Conservation (phyloP, 1,284 basidiomycete genomes). For the Moesziomyces globuligerus region DNA sequence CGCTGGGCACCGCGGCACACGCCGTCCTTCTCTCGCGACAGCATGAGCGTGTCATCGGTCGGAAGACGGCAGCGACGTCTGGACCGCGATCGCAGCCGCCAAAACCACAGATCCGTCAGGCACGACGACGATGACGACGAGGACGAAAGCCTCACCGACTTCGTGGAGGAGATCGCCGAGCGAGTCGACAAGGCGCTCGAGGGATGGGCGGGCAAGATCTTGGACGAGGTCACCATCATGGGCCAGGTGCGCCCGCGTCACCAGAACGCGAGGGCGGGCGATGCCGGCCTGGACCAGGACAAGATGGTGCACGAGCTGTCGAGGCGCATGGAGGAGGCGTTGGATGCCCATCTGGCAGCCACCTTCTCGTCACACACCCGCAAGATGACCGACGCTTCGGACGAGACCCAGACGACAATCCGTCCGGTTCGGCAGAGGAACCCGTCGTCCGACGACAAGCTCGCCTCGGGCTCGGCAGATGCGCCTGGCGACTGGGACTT, state of each 20-base stretch:
- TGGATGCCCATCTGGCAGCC: conserved; percentile 21
- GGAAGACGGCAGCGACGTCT: conserved; percentile 20
- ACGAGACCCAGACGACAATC: conserved; percentile 49
- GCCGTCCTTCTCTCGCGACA: conserved; percentile 9
- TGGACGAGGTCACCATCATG: conserved; percentile 63
- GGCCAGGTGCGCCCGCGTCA: conserved; percentile 55
- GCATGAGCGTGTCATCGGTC: conserved; percentile 18
- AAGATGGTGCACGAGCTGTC: conserved; percentile 29
- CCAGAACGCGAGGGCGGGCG: not conserved
- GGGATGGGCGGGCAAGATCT: conserved; percentile 61
- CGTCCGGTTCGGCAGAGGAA: conserved; percentile 6
- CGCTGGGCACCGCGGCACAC: conserved; percentile 12
- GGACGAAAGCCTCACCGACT: conserved; percentile 50
- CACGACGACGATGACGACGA: conserved; percentile 18
- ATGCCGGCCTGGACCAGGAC: conserved; percentile 19
- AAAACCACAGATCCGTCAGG: not conserved
- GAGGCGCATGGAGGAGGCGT: conserved; percentile 21
- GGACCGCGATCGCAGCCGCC: not conserved
- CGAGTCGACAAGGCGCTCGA: conserved; percentile 55
- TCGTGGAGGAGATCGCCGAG: conserved; percentile 59
- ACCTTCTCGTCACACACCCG: conserved; percentile 15
- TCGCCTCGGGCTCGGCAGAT: conserved; percentile 26
- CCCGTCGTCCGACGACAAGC: conserved; percentile 18
- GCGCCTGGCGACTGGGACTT: conserved; percentile 54
- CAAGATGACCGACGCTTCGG: conserved; percentile 26